phyloP scores from a whole-genome alignment of 495 filamentous ascomycete species.

The Penicillium manginii region DNA sequence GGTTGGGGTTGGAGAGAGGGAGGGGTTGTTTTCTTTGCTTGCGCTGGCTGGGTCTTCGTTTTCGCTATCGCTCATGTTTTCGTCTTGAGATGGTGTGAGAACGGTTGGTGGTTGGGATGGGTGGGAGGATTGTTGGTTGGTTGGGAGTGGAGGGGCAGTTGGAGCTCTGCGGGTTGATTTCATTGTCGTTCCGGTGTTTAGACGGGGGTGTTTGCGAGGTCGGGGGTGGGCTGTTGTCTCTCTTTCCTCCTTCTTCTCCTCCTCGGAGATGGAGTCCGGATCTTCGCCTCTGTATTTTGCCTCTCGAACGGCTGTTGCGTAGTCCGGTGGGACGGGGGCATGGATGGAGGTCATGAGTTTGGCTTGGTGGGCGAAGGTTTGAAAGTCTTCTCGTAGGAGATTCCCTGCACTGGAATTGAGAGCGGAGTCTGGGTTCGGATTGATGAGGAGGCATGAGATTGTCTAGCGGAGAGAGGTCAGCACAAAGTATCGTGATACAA shows the following conservation, averaged over 20 bases:
- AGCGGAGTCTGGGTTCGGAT: conserved; percentile 72
- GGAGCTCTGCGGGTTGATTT: conserved; percentile 15
- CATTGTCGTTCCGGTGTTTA: conserved; percentile 33
- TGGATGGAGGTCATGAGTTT: conserved; percentile 71
- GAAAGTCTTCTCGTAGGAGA: conserved; percentile 65
- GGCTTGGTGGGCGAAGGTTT: conserved; percentile 62
- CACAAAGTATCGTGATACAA: not conserved
- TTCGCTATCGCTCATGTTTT: conserved; percentile 31
- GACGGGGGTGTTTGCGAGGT: conserved; percentile 29
- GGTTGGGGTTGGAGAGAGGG: conserved; percentile 44
- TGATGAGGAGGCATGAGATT: conserved; percentile 71
- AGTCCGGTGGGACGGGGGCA: conserved; percentile 54
- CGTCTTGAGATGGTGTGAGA: conserved; percentile 4
- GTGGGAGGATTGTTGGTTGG: conserved; percentile 10
- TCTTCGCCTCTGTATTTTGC: conserved; percentile 66
- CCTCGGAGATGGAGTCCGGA: conserved; percentile 28
- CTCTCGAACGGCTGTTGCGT: conserved; percentile 50
- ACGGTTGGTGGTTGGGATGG: too few species aligned
- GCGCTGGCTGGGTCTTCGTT: conserved; percentile 33
- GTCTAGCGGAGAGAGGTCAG: conserved; percentile 42
- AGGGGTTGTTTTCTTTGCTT: conserved; percentile 57
- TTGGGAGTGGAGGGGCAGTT: conserved; percentile 1
- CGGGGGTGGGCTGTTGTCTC: conserved; percentile 14
- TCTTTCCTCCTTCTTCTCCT: conserved; percentile 12
- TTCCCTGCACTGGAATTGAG: conserved; percentile 68